These are phyloP conservation scores for Alternaria ethzedia DNA, from an alignment of 2,329 filamentous ascomycete genomes.

Conservation along the genomic window DNA sequence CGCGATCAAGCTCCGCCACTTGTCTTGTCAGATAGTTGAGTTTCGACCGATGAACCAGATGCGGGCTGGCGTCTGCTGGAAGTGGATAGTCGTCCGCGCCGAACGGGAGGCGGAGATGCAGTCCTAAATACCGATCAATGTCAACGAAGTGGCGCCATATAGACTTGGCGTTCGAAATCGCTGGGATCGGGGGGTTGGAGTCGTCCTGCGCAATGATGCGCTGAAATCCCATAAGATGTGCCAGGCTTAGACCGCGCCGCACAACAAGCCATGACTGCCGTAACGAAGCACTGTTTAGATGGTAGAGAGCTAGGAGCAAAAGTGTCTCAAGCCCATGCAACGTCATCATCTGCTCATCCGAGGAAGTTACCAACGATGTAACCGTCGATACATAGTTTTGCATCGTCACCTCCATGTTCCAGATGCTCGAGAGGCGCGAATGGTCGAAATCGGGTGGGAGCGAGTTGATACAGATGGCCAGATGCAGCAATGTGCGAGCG, in stretches of 20 bases:
- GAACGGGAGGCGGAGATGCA: slow-evolving; percentile 47
- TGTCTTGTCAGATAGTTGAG: slow-evolving; percentile 31
- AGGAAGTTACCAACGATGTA: slow-evolving; percentile 36
- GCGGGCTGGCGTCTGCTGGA: slow-evolving; percentile 21
- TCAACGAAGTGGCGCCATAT: slow-evolving; percentile 43
- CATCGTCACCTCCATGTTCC: slow-evolving; percentile 42
- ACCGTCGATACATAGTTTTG: slow-evolving; percentile 43
- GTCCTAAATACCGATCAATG: slow-evolving; percentile 38
- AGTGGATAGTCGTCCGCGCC: slow-evolving; percentile 42
- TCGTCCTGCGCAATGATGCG: slow-evolving; percentile 38
- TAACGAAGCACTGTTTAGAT: slow-evolving; percentile 40
- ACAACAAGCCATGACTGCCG: slow-evolving; percentile 44
- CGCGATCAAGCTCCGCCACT: slow-evolving; percentile 38
- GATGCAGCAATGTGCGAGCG: slow-evolving; percentile 43
- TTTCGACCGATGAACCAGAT: slow-evolving; percentile 31
- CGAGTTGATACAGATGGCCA: slow-evolving; percentile 43
- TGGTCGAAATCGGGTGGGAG: slow-evolving; percentile 42
- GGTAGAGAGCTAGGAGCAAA: slow-evolving; percentile 37
- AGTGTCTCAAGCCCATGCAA: slow-evolving; percentile 45
- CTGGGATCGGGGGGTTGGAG: slow-evolving; percentile 28
- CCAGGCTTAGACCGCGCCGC: slow-evolving; percentile 42
- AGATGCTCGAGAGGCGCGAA: slow-evolving; percentile 35
- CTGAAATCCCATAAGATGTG: slow-evolving; percentile 48
- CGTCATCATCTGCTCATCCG: slow-evolving; percentile 44
- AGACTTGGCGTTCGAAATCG: slow-evolving; percentile 33